Percentiles rank a stretch among this genome's conserved stretches.
Conservation (phyloP, 2,329 filamentous ascomycete species). For the Hypoxylon sp. region DNA sequence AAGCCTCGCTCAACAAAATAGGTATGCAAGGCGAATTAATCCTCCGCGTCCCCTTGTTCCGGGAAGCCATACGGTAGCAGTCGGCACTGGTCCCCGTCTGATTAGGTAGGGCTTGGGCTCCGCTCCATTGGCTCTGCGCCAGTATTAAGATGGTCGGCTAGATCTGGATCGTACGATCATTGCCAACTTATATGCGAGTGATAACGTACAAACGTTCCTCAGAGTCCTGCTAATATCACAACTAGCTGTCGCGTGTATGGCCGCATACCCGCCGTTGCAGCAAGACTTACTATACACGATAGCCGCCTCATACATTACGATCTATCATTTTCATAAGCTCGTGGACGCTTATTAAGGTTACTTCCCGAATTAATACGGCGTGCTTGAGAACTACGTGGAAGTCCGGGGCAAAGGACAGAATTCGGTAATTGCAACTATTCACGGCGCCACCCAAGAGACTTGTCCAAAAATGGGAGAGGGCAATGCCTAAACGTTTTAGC, state of each 20-base stretch:
- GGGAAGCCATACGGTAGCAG: conserved; percentile 7
- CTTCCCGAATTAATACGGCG: conserved; percentile 6
- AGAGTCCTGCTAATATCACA: conserved; percentile 20
- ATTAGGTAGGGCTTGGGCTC: conserved; percentile 26
- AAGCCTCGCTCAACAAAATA: conserved; percentile 13
- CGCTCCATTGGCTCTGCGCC: conserved; percentile 22
- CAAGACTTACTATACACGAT: conserved; percentile 27
- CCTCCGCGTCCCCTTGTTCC: conserved; percentile 15
- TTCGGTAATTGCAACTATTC: conserved; percentile 12
- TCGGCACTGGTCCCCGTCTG: conserved; percentile 22
- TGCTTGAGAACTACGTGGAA: not conserved
- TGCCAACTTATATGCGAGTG: conserved; percentile 26
- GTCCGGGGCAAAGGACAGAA: conserved; percentile 21
- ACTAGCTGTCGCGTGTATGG: conserved; percentile 10
- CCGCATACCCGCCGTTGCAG: conserved; percentile 29
- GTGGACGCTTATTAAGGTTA: conserved; percentile 12
- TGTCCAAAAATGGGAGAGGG: not conserved
- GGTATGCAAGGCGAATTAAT: conserved; percentile 13
- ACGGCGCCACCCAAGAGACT: conserved; percentile 1
- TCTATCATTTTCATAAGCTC: conserved; percentile 14
- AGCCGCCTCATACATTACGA: conserved; percentile 9
- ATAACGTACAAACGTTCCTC: conserved; percentile 12
- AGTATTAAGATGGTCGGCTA: conserved; percentile 26
- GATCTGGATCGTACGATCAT: conserved; percentile 36
- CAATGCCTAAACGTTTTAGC: not conserved